phyloP scores from a whole-genome alignment of 108 stramenopile genomes.

The Nitzschia sp. region DNA sequence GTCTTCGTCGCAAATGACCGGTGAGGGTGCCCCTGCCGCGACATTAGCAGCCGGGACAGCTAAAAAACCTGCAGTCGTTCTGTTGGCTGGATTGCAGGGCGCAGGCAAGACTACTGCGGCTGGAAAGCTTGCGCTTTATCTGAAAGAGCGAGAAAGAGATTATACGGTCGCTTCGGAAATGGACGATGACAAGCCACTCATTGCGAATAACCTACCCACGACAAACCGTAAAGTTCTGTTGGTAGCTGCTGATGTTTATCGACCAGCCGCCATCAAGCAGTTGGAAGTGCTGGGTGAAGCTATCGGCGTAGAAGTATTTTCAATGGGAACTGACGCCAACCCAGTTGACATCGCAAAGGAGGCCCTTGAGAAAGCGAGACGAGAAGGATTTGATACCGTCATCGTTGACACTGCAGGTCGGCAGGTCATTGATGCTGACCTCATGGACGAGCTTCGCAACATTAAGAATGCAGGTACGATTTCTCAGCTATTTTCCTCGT shows the following conservation, averaged over 20 bases:
- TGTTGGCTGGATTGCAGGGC: constrained; percentile 95
- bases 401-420: constrained; percentile 97
- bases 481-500: background rate
- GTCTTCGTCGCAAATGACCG: constrained; percentile 6
- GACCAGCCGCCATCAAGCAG: constrained; percentile 95
- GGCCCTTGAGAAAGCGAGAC: constrained; percentile 79
- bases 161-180: constrained; percentile 48
- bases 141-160: constrained; percentile 83
- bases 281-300: constrained; percentile 83
- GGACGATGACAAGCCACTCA: constrained; percentile 47
- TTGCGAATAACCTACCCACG: constrained; percentile 64
- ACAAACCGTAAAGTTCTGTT: constrained; percentile 83
- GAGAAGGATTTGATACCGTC: constrained; percentile 89
- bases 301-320: constrained; percentile 84
- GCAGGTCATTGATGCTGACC: constrained; percentile 90
- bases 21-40: constrained; percentile 48
- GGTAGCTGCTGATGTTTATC: constrained; percentile 94
- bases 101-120: constrained; percentile 96
- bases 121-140: constrained; percentile 90
- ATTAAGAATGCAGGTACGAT: constrained; percentile 68
- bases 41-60: constrained; percentile 54
- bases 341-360: constrained; percentile 87
- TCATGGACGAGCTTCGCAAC: constrained; percentile 90
- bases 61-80: constrained; percentile 79
- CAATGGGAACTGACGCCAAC: constrained; percentile 77